Conservation (phyloP, 306 rosid genomes). For the Acacia melanoxylon region DNA sequence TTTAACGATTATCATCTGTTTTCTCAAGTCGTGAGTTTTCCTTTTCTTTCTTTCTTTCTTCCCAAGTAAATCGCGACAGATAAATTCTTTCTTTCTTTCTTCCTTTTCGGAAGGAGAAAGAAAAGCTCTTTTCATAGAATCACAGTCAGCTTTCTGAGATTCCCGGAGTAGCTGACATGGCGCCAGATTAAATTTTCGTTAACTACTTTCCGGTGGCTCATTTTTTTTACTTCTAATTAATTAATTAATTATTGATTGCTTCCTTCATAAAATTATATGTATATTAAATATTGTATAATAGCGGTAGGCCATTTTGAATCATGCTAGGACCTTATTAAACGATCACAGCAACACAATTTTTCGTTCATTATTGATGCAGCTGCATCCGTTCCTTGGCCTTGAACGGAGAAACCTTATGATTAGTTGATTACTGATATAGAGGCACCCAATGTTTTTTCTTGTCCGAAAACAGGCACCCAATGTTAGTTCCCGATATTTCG, state of each 20-base stretch:
- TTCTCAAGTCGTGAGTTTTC: not conserved
- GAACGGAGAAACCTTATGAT: not conserved
- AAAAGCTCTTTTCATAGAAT: conserved; percentile 41
- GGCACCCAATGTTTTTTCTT: not conserved
- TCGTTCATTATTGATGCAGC: not conserved
- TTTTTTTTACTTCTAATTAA: not conserved
- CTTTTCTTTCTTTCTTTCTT: not conserved
- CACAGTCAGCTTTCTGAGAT: conserved; percentile 37
- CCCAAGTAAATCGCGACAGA: not conserved
- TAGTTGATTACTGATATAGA: not conserved
- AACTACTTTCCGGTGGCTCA: not conserved
- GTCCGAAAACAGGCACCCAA: not conserved
- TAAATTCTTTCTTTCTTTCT: not conserved
- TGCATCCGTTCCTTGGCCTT: not conserved
- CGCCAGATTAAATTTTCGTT: conserved; percentile 26
- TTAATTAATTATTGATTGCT: conserved; percentile 1
- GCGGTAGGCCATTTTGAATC: not conserved
- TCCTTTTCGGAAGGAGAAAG: not conserved
- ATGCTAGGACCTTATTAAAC: not conserved
- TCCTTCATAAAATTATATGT: not conserved
- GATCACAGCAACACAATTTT: not conserved
- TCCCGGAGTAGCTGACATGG: conserved; percentile 41
- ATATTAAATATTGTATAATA: conserved; percentile 17
- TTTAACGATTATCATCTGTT: conserved; percentile 2
- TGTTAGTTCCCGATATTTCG: not conserved